phyloP scores from a whole-genome alignment of 2,329 filamentous ascomycete species.

The Sarocladium oryzae region DNA sequence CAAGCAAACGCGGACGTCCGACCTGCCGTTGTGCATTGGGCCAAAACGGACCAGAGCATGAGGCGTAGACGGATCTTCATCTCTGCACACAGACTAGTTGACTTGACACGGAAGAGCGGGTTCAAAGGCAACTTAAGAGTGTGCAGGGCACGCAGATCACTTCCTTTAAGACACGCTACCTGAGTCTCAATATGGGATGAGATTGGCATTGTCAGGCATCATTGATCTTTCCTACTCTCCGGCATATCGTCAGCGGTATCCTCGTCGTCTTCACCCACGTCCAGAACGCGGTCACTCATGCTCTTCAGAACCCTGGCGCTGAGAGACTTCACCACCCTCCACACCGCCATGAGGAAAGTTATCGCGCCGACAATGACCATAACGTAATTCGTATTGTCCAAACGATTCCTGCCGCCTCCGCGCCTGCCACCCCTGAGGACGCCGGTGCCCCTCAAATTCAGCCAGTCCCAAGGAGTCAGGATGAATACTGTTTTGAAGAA shows the following conservation, averaged over 20 bases:
- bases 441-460: constrained; percentile 61
- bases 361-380: constrained; percentile 73
- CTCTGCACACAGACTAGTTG: constrained; percentile 97
- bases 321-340: constrained; percentile 71
- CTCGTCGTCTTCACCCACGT: constrained; percentile 60
- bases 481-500: constrained; percentile 74
- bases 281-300: constrained; percentile 73
- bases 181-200: background rate
- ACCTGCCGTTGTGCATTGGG: constrained; percentile 20
- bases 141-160: constrained; percentile 50
- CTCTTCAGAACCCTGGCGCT: constrained; percentile 67
- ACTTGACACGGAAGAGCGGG: constrained; percentile 70
- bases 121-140: constrained; percentile 93
- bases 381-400: constrained; percentile 72
- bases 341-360: constrained; percentile 78
- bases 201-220: constrained; percentile 13
- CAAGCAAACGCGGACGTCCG: constrained; percentile 23
- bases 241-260: constrained; percentile 51
- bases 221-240: constrained; percentile 27
- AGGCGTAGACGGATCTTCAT: constrained; percentile 46
- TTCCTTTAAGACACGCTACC: background rate
- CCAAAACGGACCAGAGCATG: constrained; percentile 47
- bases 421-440: constrained; percentile 45
- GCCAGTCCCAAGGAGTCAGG: constrained; percentile 70
- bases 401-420: constrained; percentile 63